phyloP scores from a whole-genome alignment of 495 filamentous ascomycete genomes.

The Annulohypoxylon nitens region DNA sequence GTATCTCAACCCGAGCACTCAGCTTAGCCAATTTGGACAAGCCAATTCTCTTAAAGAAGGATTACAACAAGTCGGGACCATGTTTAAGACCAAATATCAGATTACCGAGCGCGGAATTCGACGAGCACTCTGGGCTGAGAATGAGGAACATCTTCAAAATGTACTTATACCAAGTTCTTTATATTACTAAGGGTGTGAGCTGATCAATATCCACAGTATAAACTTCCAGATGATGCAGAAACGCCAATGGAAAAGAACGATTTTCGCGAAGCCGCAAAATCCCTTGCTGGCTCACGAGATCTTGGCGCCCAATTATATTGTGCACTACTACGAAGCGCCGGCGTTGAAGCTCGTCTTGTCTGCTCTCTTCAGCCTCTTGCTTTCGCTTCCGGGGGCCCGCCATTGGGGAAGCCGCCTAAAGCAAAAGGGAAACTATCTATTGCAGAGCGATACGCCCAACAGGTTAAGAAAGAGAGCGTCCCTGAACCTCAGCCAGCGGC shows the following conservation, averaged over 20 bases:
- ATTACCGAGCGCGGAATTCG: constrained; percentile 78
- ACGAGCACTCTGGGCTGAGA: constrained; percentile 78
- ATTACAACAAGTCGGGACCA: constrained; percentile 73
- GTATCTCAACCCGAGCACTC: constrained; percentile 73
- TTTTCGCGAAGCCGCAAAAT: constrained; percentile 75
- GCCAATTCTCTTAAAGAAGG: constrained; percentile 83
- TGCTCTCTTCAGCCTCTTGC: constrained; percentile 91
- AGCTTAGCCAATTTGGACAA: constrained; percentile 75
- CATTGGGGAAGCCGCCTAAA: constrained; percentile 62
- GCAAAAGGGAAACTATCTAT: constrained; percentile 43
- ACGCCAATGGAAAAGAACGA: constrained; percentile 71
- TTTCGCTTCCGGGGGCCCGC: constrained; percentile 70
- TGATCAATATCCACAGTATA: constrained; percentile 57
- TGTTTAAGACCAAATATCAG: constrained; percentile 74
- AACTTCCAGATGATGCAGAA: constrained; percentile 67
- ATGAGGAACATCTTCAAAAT: constrained; percentile 68
- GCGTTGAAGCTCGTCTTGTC: constrained; percentile 86
- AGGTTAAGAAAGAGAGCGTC: constrained; percentile 50
- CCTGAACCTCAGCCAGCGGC: constrained; percentile 21
- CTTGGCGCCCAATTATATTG: constrained; percentile 92
- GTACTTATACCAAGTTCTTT: constrained; percentile 54
- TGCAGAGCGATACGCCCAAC: constrained; percentile 50
- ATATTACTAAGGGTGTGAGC: constrained; percentile 8
- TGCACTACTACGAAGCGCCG: constrained; percentile 80
- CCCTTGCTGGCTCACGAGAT: constrained; percentile 83